phyloP scores from a whole-genome alignment of 23 red algal species.

The Rhodosorus marinus region DNA sequence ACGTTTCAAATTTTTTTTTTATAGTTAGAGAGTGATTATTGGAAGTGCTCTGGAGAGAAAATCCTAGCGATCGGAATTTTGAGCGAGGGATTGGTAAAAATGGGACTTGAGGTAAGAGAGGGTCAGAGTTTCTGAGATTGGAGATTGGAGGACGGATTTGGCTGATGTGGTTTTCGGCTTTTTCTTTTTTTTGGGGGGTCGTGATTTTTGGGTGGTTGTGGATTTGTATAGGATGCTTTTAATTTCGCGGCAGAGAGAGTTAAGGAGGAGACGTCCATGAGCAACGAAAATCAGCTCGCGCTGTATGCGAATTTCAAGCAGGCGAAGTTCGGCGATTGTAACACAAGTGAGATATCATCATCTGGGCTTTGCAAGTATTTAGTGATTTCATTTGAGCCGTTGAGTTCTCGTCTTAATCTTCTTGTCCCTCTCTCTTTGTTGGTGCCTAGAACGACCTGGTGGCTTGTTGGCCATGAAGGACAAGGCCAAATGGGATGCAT shows the following conservation, averaged over 20 bases:
- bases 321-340: conserved; percentile 77
- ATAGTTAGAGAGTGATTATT: too few relatives aligned
- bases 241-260: conserved; percentile 80
- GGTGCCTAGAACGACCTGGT: conserved; percentile 24
- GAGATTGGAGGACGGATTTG: too few relatives aligned
- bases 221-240: conserved; percentile 65
- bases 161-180: too few relatives aligned
- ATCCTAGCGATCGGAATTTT: too few relatives aligned
- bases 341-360: conserved; percentile 18
- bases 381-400: background rate
- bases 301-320: conserved; percentile 94
- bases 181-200: too few relatives aligned
- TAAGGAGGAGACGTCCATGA: conserved; percentile 38
- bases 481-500: conserved; percentile 84
- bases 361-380: background rate
- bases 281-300: conserved; percentile 64
- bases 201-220: too few relatives aligned
- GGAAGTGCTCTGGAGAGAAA: too few relatives aligned
- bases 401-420: background rate
- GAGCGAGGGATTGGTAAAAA: too few relatives aligned
- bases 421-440: background rate
- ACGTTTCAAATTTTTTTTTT: too few relatives aligned
- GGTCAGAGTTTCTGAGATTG: too few relatives aligned
- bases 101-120: too few relatives aligned
- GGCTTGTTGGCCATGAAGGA: conserved; percentile 62